Base-by-base conservation (phyloP, 179 eudicot genomes). In the Pouteria campechiana region DNA sequence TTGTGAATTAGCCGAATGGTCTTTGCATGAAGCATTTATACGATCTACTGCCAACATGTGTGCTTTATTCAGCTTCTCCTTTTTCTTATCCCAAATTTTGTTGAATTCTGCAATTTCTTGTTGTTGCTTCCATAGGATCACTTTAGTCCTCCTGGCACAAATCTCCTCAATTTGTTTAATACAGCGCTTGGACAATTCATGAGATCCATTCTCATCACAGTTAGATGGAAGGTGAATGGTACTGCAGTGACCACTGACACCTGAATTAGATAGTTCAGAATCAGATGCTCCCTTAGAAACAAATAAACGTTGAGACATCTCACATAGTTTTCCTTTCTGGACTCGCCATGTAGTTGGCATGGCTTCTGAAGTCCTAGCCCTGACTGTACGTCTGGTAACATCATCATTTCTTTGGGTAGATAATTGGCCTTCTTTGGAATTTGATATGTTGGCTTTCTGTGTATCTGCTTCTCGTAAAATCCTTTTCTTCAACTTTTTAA, bases 401-500 rank as follows among this genome's bases (percentile, higher is more conserved):
- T 29, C 13, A 25, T 28, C n/a, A 27, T 23, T 17, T 32, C 17
- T 42, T 17, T 22, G 1, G 4, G 28, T 17, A 11, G 41, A 20
- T 31, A 6, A 51, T 29, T 31, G 41, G 46, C 50, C 48, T 18
- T 57, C 54, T 13, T 46, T 30, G 28, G 57, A 13, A 46, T 56
- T 46, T 14, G 41, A 7, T 27, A n/a, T 55, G 41, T 55, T 59
- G 13, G 30, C 13, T 37, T 47, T 63, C 50, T 55, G 60, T 20
- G 52, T 18, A 23, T 39, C 44, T n/a, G n/a, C n/a, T n/a, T n/a
- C n/a, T 11, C 17, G 33, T 37, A 61, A 13, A 63, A 72, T 70
- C 25, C 17, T 49, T 58, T 59, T 59, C 72, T 62, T 71, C 41
- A 60, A 38, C 16, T 38, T 38, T 36, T 62, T 58, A 58, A 70